Evolutionary conservation across 257 asterid genomes (phyloP).

Genomic region (Mitragyna speciosa): DNA sequence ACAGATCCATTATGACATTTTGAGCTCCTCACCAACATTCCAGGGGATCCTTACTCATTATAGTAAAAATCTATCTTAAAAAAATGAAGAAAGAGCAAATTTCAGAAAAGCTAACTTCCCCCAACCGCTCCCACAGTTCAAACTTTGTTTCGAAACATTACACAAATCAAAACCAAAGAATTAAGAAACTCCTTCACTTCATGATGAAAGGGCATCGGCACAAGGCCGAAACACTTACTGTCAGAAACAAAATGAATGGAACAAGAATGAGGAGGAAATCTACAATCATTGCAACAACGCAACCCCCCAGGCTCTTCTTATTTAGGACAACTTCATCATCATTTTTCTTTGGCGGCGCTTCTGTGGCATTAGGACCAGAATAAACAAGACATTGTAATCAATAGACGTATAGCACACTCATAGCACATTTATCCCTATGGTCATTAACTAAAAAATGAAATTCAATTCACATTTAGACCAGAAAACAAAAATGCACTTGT

Average conservation of each 20-base stretch:
- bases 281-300: constrained; percentile 32
- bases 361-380: constrained; percentile 34
- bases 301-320: constrained; percentile 41
- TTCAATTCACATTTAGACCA: too few relatives aligned
- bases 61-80: background rate
- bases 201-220: background rate
- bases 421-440: background rate
- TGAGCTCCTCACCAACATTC: background rate
- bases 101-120: too few relatives aligned
- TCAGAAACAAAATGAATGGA: constrained; percentile 56
- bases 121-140: background rate
- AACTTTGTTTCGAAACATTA: background rate
- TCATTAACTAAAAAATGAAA: background rate
- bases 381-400: constrained; percentile 11
- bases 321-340: constrained; percentile 39
- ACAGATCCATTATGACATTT: background rate
- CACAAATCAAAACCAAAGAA: background rate
- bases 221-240: constrained; percentile 58
- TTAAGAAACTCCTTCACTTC: background rate
- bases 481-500: background rate
- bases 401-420: too few relatives aligned
- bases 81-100: background rate
- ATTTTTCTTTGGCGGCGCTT: constrained; percentile 44
- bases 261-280: constrained; percentile 59
- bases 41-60: too few relatives aligned